Conservation (phyloP, 2,329 filamentous ascomycete species). For the Hymenotorrendiella dingleyae region DNA sequence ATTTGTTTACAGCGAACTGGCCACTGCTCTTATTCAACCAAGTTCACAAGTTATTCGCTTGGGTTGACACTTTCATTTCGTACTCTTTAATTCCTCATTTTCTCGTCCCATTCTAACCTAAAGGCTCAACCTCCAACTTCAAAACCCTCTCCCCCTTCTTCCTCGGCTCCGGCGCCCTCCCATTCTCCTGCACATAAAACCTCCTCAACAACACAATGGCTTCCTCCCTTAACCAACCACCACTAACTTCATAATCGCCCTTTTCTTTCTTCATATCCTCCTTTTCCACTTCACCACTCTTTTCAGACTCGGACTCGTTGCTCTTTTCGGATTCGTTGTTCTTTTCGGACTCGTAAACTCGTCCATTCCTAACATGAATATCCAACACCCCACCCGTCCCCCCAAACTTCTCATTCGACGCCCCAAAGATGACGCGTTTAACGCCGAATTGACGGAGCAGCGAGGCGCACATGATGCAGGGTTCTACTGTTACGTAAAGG, state of each 20-base stretch:
- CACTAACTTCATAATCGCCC: conserved; percentile 72
- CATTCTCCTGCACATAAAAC: conserved; percentile 98
- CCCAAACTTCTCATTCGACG: conserved; percentile 93
- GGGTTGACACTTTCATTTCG: too few relatives aligned
- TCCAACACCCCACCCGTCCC: conserved; percentile 91
- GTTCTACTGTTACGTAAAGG: conserved; percentile 96
- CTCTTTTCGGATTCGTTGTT: background rate
- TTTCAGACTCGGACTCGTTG: background rate
- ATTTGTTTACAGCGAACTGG: too few relatives aligned
- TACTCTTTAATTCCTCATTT: too few relatives aligned
- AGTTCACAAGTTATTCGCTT: too few relatives aligned
- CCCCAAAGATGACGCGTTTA: conserved; percentile 88
- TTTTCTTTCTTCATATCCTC: conserved; percentile 52
- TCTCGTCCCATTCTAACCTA: too few relatives aligned
- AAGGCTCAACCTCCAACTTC: conserved; percentile 29
- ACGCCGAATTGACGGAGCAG: conserved; percentile 84
- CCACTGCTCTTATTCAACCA: too few relatives aligned
- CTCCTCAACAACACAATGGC: conserved; percentile 86
- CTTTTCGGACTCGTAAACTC: conserved; percentile 29
- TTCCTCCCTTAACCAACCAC: conserved; percentile 84
- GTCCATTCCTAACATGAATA: conserved; percentile 50
- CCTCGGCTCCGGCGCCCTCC: conserved; percentile 46
- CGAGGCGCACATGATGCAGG: conserved; percentile 97
- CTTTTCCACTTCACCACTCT: background rate
- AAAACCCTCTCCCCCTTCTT: conserved; percentile 29